Percentiles rank a stretch among this genome's conserved stretches.
phyloP scores from a whole-genome alignment of 345 rosid species.

The Pugionium cornutum region DNA sequence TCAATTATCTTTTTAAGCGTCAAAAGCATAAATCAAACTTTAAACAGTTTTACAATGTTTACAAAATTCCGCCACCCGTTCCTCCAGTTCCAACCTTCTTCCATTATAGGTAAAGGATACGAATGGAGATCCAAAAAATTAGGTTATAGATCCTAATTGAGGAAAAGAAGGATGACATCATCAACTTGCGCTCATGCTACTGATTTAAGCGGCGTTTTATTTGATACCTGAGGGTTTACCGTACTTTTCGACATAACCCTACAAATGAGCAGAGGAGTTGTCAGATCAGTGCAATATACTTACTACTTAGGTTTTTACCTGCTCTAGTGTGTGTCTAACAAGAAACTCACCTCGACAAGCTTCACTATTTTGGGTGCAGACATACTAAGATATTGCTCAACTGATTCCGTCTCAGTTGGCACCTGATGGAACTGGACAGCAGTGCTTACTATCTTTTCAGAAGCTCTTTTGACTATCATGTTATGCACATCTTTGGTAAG shows the following conservation, averaged over 20 bases:
- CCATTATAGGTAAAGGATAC: conserved; percentile 28
- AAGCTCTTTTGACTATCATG: conserved; percentile 67
- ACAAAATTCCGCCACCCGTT: conserved; percentile 21
- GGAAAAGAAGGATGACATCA: conserved; percentile 28
- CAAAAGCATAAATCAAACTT: conserved; percentile 17
- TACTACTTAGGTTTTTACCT: neutral
- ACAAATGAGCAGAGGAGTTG: conserved; percentile 44
- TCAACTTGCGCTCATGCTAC: conserved; percentile 22
- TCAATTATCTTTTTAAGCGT: neutral
- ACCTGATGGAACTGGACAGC: conserved; percentile 58
- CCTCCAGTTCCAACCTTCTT: conserved; percentile 30
- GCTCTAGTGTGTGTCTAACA: conserved; percentile 5
- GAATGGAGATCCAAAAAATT: conserved; percentile 24
- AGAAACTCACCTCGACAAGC: conserved; percentile 75
- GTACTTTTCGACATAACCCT: conserved; percentile 74
- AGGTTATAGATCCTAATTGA: conserved; percentile 10
- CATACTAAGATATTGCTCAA: conserved; percentile 60
- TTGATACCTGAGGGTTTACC: conserved; percentile 58
- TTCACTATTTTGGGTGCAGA: conserved; percentile 62
- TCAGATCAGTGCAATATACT: conserved; percentile 25
- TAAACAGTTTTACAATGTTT: conserved; percentile 24
- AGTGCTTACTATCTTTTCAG: conserved; percentile 68
- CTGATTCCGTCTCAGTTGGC: conserved; percentile 53
- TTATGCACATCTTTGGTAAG: conserved; percentile 83
- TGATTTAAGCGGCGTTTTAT: conserved; percentile 5